Evolutionary conservation across 306 rosid species (phyloP), one percentile per base, ranked within the genome.

Genomic region (Sesbania bispinosa): DNA sequence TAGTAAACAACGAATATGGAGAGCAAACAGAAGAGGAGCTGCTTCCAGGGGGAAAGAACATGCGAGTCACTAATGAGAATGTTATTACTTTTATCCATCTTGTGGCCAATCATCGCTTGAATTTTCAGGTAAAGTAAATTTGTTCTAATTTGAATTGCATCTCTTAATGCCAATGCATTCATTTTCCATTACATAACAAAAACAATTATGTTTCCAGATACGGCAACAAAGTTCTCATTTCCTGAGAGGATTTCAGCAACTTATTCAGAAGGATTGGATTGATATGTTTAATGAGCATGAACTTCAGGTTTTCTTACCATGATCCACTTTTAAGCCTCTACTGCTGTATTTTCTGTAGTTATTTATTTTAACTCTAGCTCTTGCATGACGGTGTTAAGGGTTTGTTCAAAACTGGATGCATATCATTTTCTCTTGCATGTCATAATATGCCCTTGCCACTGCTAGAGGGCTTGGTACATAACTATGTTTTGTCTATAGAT

Each of bases 261-360:
- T 94, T 77, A 78, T 94, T 83, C 99, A 80, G 88, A 94, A 88
- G 88, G 95, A 88, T 77, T 91, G 97, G 99, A 94, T 94, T 21
- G 96, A 94, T 74, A 89, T 94, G 97, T 94, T 94, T 54, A 91
- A 94, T 65, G 99, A 94, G 84, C 97, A 94, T 81, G 99, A 94
- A 75, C 92, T 94, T 39, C 99, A 94, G 99, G 98, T 92, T 86
- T 55, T 50, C 10, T 62, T 14, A 29, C 63, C 54, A 59, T 26
- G 72, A 60, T 73, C 67, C 43, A 62, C 67, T 54, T 72, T 38
- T 57, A 45, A 24, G 61, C 35, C 52, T 58, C 38, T 1, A 43
- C 48, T 32, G 48, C 32, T 26, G 21, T 46, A 41, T 67, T 29
- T 54, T 13, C 2, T 4, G 10, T 1, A 27, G 11, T n/a, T n/a